Base-by-base conservation (phyloP, 2,329 filamentous ascomycete genomes). In the Colletotrichum navitas region DNA sequence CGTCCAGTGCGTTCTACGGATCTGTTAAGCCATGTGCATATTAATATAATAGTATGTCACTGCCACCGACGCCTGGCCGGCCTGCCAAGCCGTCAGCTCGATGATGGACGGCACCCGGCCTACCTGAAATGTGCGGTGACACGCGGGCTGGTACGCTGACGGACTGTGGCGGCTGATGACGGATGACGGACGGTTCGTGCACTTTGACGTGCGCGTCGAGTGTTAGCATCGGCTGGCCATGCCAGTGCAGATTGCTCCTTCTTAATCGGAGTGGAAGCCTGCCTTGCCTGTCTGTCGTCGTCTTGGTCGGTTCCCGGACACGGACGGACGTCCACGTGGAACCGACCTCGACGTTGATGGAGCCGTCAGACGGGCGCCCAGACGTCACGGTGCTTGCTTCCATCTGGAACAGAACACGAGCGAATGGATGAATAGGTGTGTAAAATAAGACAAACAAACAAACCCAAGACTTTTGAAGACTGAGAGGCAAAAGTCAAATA, bases 1-100 rank as follows among this genome's bases (percentile, higher is more conserved):
- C 66, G 54, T 52, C 65, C 47, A 29, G 12, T 29, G 65, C 32
- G 36, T 24, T 24, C 36, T 26, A n/a, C n/a, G 18, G 45, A 34
- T 26, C 68, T 59, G 39, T 63, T 59, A 47, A 68, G 64, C 45
- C n/a, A 36, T 51, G 55, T 18, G 36, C 63, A 10, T 58, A 39
- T 60, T 45, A 43, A 2, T 34, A 29, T 45, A 43, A 2, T 34
- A 29, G 29, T 29, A 61, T 67, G 43, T 36, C 32, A 55, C 32
- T 36, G 43, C 43, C 43, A 45, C 21, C 11, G 6, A 34, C 51
- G 5, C 6, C 18, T n/a, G 29, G 39, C 34, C 16, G n/a, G 41
- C 55, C 52, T 36, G 3, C 54, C 34, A 16, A 39, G 21, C 36
- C 18, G 16, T 58, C 58, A 32, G 58, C 49, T 45, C 14, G 63